These are phyloP conservation scores for Cyclaneusma minus DNA, from an alignment of 2,329 filamentous ascomycete species.

Conservation along the genomic window DNA sequence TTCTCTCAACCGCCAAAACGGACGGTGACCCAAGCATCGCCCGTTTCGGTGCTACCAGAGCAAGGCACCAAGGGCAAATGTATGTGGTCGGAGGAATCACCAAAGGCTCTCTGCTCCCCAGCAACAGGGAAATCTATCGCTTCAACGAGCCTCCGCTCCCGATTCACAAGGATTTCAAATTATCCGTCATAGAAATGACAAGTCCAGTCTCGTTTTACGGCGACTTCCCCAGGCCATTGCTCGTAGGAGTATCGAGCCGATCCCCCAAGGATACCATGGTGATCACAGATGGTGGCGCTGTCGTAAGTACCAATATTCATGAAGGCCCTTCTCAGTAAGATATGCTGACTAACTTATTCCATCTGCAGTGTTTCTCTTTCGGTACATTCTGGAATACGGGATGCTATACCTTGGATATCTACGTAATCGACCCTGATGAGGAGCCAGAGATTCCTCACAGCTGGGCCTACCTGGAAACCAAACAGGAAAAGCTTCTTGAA, in stretches of 20 bases:
- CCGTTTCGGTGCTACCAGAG: constrained; percentile 28
- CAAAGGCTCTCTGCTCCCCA: constrained; percentile 24
- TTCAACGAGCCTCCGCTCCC: no score
- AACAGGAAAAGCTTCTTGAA: no score
- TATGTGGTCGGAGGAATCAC: constrained; percentile 29
- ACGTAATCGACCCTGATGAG: constrained; percentile 1
- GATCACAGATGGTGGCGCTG: constrained; percentile 65
- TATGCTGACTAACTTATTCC: no score
- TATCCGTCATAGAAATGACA: no score
- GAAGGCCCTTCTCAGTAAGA: constrained; percentile 4
- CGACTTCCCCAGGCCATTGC: constrained; percentile 47
- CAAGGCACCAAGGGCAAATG: constrained; percentile 15
- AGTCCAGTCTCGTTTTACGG: no score
- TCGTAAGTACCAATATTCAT: constrained; percentile 21
- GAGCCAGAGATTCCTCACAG: not conserved
- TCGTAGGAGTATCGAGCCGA: constrained; percentile 51
- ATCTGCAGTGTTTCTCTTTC: constrained; percentile 86
- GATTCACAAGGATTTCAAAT: no score
- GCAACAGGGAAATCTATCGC: constrained; percentile 36
- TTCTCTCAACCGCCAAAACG: no score
- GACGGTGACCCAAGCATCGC: constrained; percentile 7
- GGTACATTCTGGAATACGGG: constrained; percentile 69
- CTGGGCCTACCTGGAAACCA: constrained; percentile 12
- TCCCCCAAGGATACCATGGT: constrained; percentile 33
- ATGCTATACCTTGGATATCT: constrained; percentile 9